Evolutionary conservation across 2,329 filamentous ascomycete species (phyloP).

Genomic region (Aspergillus sp.): DNA sequence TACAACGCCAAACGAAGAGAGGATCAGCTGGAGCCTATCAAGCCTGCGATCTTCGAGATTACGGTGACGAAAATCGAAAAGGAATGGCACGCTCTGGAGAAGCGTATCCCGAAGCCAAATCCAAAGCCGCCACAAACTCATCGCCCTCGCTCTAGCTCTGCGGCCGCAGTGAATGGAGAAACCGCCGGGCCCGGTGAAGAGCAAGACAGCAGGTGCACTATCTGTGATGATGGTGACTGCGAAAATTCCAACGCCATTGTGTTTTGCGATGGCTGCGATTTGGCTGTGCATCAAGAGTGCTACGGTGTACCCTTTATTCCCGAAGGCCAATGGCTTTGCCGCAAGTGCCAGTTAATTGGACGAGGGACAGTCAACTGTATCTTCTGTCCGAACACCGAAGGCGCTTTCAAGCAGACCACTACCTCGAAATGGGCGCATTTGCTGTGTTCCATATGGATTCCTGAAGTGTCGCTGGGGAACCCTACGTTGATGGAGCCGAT

Average conservation of each 20-base stretch:
- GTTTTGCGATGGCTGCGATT: constrained; percentile 94
- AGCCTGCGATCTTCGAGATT: constrained; percentile 90
- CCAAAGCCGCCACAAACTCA: constrained; percentile 94
- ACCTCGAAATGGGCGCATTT: constrained; percentile 95
- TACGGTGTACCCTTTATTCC: constrained; percentile 98
- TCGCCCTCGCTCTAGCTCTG: constrained; percentile 82
- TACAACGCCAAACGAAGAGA: constrained; percentile 69
- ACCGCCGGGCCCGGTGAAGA: constrained; percentile 72
- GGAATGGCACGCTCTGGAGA: constrained; percentile 94
- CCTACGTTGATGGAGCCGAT: constrained; percentile 97
- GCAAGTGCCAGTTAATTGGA: constrained; percentile 92
- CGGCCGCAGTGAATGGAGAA: constrained; percentile 91
- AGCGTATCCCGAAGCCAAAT: constrained; percentile 92
- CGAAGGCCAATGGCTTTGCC: constrained; percentile 95
- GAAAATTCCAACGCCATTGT: constrained; percentile 99
- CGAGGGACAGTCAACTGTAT: constrained; percentile 90
- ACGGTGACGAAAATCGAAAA: constrained; percentile 99
- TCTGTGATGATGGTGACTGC: constrained; percentile 98
- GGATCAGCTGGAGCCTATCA: constrained; percentile 70
- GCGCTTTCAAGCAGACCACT: constrained; percentile 96
- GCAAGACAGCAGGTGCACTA: constrained; percentile 92
- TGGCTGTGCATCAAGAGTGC: constrained; percentile 97
- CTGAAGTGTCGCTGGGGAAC: constrained; percentile 90
- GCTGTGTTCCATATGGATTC: constrained; percentile 96
- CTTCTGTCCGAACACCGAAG: constrained; percentile 95